Base-by-base conservation (phyloP, 805 yeast species). In the Lipomyces chichibuensis region DNA sequence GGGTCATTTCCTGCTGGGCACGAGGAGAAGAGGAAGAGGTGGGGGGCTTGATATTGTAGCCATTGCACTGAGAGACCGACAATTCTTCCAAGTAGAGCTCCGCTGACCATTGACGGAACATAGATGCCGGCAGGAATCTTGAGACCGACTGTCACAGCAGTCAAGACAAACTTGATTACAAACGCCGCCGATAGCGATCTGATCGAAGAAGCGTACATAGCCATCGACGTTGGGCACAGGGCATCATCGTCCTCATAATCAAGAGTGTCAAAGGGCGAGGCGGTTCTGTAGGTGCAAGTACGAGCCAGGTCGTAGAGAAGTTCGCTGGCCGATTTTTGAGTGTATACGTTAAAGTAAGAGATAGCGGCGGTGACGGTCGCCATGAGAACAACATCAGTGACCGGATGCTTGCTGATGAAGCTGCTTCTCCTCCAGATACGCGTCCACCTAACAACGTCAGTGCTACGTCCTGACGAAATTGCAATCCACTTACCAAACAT, bases 71-170 rank as follows among this genome's bases (percentile, higher is more conserved):
- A 43, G 75, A 83, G 79, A 0, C 85, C 85, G 65, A 84, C 78
- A 1, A 82, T 71, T 11, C 88, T 73, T 1, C 89, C 89, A 76
- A 84, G 85, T 35, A 87, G 75, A 1, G 89, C 88, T 0, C 90
- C 90, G 27, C 83, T 79, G 0, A 84, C 86, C 89, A 86, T 86
- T 0, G 87, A 83, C 4, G 90, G 90, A 1, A 87, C 87, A 68
- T 86, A 86, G 14, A 86, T 83, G 4, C 89, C 89, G 57, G 85
- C 81, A 0, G 89, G 89, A 2, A 86, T 77, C 70, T 85, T 86
- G 60, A 85, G 74, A 1, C 89, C 89, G 75, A 85, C 84, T 0
- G 88, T 84, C 14, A 85, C 75, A 29, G 82, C 78, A 5, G 88
- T 86, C 37, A 85, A 75, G 2, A 80, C 64, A 0, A 82, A 68